Conservation (phyloP, 768 basidiomycete genomes). For the Boletellus ananiceps region DNA sequence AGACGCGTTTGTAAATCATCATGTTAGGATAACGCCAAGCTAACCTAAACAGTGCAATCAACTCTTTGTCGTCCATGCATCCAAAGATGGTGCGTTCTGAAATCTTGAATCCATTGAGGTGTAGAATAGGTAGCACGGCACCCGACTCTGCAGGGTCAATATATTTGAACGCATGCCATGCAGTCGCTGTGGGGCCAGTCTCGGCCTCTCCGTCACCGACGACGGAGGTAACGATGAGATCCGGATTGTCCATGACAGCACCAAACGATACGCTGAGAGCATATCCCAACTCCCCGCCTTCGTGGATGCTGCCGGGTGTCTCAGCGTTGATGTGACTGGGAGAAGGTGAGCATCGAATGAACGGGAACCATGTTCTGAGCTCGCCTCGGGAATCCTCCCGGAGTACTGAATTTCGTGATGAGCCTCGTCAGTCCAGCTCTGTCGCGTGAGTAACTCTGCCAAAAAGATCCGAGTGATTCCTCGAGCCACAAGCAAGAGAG, state of each 20-base stretch:
- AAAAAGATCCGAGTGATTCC: conserved; percentile 58
- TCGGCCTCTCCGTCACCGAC: conserved; percentile 90
- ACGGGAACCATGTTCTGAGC: conserved; percentile 5
- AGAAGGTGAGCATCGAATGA: neutral
- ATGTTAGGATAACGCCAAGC: neutral
- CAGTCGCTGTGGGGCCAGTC: conserved; percentile 71
- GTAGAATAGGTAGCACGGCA: conserved; percentile 86
- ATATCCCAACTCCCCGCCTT: conserved; percentile 89
- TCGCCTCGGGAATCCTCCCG: conserved; percentile 79
- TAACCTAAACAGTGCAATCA: conserved; percentile 69
- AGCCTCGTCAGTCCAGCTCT: conserved; percentile 59
- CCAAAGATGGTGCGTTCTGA: conserved; percentile 87
- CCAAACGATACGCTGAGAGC: conserved; percentile 84
- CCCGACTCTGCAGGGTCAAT: conserved; percentile 88
- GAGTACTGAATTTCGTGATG: conserved; percentile 70
- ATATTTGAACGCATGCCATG: conserved; percentile 88
- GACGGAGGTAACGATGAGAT: conserved; percentile 75
- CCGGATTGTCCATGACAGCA: conserved; percentile 86
- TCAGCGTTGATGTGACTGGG: conserved; percentile 70
- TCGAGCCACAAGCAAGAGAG: conserved; percentile 87
- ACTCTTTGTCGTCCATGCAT: conserved; percentile 86
- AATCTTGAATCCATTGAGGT: conserved; percentile 88
- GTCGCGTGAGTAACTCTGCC: conserved; percentile 55
- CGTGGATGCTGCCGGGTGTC: conserved; percentile 87
- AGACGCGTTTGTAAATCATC: neutral